A percentile compares a stretch with the other conserved stretches of the same genome.
Conservation (phyloP, 2,329 filamentous ascomycete species). For the Talaromyces sp. region DNA sequence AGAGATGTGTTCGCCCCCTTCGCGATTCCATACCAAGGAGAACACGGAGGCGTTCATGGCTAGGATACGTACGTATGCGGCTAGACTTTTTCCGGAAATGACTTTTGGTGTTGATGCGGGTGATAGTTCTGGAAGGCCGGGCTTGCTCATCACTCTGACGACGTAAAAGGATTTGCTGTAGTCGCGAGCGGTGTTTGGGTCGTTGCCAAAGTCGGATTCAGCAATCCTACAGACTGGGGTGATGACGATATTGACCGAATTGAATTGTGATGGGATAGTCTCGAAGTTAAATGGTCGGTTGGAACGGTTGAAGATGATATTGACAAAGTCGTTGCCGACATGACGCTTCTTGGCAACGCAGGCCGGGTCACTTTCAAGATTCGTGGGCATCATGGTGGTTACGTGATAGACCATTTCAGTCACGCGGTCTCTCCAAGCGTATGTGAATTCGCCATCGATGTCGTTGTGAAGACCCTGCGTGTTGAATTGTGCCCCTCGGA, state of each 20-base stretch:
- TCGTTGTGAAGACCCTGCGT: constrained; percentile 86
- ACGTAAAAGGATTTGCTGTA: constrained; percentile 65
- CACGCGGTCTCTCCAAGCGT: constrained; percentile 91
- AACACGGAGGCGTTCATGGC: constrained; percentile 94
- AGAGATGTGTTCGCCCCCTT: constrained; percentile 75
- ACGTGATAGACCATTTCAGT: constrained; percentile 96
- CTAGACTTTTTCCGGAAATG: constrained; percentile 75
- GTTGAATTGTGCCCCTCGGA: constrained; percentile 84
- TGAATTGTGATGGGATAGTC: constrained; percentile 92
- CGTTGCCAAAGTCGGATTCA: constrained; percentile 35
- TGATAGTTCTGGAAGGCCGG: constrained; percentile 86
- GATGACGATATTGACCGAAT: constrained; percentile 95
- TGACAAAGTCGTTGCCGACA: constrained; percentile 96
- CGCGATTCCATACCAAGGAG: constrained; percentile 76
- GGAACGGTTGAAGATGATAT: constrained; percentile 96
- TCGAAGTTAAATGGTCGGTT: constrained; percentile 85
- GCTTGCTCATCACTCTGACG: constrained; percentile 83
- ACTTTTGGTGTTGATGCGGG: constrained; percentile 87
- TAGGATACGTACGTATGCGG: constrained; percentile 79
- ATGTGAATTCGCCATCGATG: constrained; percentile 79
- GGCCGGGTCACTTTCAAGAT: constrained; percentile 69
- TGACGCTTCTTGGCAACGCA: constrained; percentile 87
- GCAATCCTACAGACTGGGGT: constrained; percentile 62
- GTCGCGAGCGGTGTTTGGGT: constrained; percentile 22
- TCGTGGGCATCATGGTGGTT: constrained; percentile 94